Base-by-base conservation (phyloP, 352 stramenopile genomes). In the Aphanomyces stellatus region DNA sequence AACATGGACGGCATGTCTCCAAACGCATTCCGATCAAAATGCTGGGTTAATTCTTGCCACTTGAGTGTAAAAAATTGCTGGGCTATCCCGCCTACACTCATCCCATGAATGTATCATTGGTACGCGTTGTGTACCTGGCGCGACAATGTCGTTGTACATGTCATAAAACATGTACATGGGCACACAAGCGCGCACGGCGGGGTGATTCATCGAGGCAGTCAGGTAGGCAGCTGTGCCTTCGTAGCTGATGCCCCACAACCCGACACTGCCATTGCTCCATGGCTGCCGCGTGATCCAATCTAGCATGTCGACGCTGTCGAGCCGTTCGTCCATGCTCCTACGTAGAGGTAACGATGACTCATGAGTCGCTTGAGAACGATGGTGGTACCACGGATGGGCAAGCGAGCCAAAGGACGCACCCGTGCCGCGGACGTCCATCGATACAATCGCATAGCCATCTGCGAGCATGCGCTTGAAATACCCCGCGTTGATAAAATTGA, bases 191-290 rank as follows among this genome's bases (percentile, higher is more conserved):
- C 33, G 25, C 7, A 64, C 37, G 28, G 55, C 55, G 4, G 55
- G 55, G 17, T 64, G 55, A 17, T 64, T 22, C 34, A 37, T 53
- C 22, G 55, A 64, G 2, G 37, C 55, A 34, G 55, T 51, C 17
- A 73, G 53, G 71, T 75, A 74, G 4, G 69, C 71, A 33, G 63
- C 64, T 25, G 64, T 72, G 27, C 53, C 71, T 64, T 76, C 71
- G 53, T 76, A 76, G 53, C 69, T 75, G 4, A 72, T 37, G 4
- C 71, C 71, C 69, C 69, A 76, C 17, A 76, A 46, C 5, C 60
- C 71, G 17, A 76, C 55, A 24, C 60, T 69, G 25, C 71, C 69
- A 53, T 71, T 72, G 56, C 69, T 71, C 64, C 69, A 76, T 6
- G 63, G 22, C 19, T 76, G 69, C 24, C 30, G 33, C 17, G 60